A percentile compares a stretch with the other conserved stretches of the same genome.
phyloP scores from a whole-genome alignment of 345 rosid species.

The rapeseed (Brassica napus) region DNA sequence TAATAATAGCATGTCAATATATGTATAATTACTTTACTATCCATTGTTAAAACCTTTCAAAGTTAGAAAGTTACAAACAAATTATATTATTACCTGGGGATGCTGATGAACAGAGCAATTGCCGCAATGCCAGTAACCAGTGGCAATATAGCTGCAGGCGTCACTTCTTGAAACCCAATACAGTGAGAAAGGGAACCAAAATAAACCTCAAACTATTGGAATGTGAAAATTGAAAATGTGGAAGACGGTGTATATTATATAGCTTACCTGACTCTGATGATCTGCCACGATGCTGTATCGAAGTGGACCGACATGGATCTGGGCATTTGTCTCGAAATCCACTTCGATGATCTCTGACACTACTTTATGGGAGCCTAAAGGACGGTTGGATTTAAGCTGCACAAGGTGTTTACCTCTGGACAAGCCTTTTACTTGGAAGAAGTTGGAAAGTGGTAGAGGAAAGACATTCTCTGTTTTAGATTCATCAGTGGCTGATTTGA shows the following conservation, averaged over 20 bases:
- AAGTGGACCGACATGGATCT: constrained; percentile 69
- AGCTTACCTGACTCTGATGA: constrained; percentile 71
- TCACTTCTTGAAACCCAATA: constrained; percentile 60
- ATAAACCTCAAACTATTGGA: too few species aligned
- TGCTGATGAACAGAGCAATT: constrained; percentile 67
- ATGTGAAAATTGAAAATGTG: neutral
- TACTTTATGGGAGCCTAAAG: constrained; percentile 54
- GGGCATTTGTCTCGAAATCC: constrained; percentile 66
- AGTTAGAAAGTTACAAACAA: neutral
- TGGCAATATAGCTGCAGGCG: constrained; percentile 83
- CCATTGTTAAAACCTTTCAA: too few species aligned
- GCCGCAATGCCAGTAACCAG: constrained; percentile 72
- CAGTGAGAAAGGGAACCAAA: neutral
- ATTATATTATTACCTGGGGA: constrained; percentile 65
- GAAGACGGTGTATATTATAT: neutral
- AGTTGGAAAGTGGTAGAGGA: constrained; percentile 80
- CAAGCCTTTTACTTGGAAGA: constrained; percentile 91
- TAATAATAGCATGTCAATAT: neutral
- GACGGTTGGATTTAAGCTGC: constrained; percentile 73
- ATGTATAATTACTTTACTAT: neutral
- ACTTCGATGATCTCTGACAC: constrained; percentile 74
- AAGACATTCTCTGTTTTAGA: constrained; percentile 69
- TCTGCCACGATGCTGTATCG: constrained; percentile 59
- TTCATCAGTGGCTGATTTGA: constrained; percentile 63
- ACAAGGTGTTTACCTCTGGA: constrained; percentile 67